A percentile compares a stretch with the other conserved stretches of the same genome.
These are phyloP conservation scores for Balakata baccata DNA, from an alignment of 345 rosid species.

Conservation along the genomic window DNA sequence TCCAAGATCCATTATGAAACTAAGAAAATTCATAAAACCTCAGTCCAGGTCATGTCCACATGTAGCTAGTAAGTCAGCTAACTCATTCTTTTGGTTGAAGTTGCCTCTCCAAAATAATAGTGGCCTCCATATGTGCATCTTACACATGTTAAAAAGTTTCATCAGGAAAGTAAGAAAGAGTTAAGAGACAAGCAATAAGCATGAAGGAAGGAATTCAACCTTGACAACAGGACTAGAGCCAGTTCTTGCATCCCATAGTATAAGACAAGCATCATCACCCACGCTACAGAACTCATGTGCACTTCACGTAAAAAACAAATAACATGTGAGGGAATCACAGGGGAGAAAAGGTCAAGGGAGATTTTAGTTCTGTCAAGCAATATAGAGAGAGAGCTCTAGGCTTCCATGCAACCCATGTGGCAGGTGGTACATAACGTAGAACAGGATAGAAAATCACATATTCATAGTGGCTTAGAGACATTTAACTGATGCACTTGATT, in stretches of 20 bases:
- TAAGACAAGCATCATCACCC: slow-evolving; percentile 73
- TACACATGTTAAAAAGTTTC: neutral
- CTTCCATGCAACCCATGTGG: neutral
- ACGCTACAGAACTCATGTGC: slow-evolving; percentile 64
- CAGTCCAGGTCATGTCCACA: neutral
- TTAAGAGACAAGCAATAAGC: neutral
- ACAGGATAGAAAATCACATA: neutral
- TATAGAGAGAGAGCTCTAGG: neutral
- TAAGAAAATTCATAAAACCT: neutral
- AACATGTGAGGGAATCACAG: neutral
- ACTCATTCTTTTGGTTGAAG: neutral
- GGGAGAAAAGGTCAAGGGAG: neutral
- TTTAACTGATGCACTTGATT: neutral
- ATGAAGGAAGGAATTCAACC: slow-evolving; percentile 29
- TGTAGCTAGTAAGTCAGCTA: neutral
- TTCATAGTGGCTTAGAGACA: slow-evolving; percentile 4
- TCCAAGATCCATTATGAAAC: neutral
- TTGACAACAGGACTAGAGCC: slow-evolving; percentile 52
- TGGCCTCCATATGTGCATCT: neutral
- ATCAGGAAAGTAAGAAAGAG: neutral
- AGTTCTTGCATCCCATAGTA: slow-evolving; percentile 64
- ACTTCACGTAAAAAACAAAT: slow-evolving; percentile 22
- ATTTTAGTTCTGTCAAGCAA: neutral
- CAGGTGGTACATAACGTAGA: slow-evolving; percentile 2
- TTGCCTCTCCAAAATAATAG: neutral